Evolutionary conservation across 768 basidiomycete genomes (phyloP), one percentile per base, ranked within the genome.

Genomic region (Agaricus sinodeliciosus): DNA sequence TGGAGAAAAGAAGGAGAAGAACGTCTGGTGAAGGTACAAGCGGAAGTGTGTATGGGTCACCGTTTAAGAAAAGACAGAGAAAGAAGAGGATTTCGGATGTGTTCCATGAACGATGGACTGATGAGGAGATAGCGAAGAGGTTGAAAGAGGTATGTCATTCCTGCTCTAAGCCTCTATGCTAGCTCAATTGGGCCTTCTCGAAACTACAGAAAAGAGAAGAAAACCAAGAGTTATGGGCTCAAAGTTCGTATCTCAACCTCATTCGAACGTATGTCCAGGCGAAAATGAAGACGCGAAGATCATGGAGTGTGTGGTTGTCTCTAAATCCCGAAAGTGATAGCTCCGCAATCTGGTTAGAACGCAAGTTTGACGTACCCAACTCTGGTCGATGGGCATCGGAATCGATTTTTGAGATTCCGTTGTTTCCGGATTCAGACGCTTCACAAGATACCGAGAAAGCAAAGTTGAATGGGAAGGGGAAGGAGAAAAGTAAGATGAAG

Each of bases 271-370:
- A 69, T 42, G 60, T 81, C 26, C 66, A 69, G 46, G 52, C 62
- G 18, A 64, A 60, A 43, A 63, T 64, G n/a, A 62, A 58, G 16
- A 25, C 57, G 70, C 15, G 49, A 60, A 28, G 65, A 62, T 3
- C 77, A 6, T 89, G 85, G 84, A 72, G 75, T 22, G 65, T 81
- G 36, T 90, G 87, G 88, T 62, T 90, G n/a, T 87, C 87, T 2
- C 72, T 80, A 59, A 89, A 90, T 60, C 78, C 80, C 11, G 82
- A 82, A 53, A 81, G 74, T 58, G 86, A 89, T 59, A 80, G 78
- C 16, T 90, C 87, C 7, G 86, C 87, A 3, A 87, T 89, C 36
- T 90, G 88, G 88, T 59, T 90, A 39, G 82, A 89, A 60, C 74
- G 75, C 58, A 91, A 91, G 65, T 89, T 90, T 55, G 74, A 83